Evolutionary conservation across 1,284 basidiomycete species (phyloP), one percentile per base, ranked within the genome.

Genomic region (Microbotryum silenes-acaulis): DNA sequence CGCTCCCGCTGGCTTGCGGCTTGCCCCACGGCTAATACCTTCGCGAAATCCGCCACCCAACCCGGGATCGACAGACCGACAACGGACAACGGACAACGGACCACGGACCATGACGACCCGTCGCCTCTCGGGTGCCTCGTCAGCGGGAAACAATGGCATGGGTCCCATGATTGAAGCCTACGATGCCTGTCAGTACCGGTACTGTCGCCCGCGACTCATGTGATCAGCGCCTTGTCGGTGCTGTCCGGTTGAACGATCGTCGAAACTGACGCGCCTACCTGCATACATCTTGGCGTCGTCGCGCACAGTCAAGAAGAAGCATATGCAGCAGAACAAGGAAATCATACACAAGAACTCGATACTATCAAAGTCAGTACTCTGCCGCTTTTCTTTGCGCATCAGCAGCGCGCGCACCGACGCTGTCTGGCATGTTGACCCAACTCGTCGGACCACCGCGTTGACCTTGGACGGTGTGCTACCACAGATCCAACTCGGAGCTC

Each of bases 301-400:
- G 6, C 20, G 42, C 29, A 16, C 64, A 70, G 69, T 72, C 60
- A 64, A 66, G 49, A 61, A 66, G 44, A 72, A 72, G 54, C 71
- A 72, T 60, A 60, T 69, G 48, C 33, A 60, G n/a, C 71, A 72
- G 61, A 72, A 72, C 67, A 72, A 69, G 66, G 71, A 72, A 51
- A 71, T 72, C 59, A 72, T 72, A 49, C 62, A 65, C 56, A 70
- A 68, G 56, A 72, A 72, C 63, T 57, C 51, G 23, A 69, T 68
- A 51, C 63, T 72, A 16, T 62, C 66, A 61, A 68, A 68, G 71
- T 68, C 10, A 21, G 61, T 31, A 10, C 31, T 8, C 31, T 31
- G 21, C 45, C 31, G 18, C 33, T 29, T 37, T 12, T 25, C 21
- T 25, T 16, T 51, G 14, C 33, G 16, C 29, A 46, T 9, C 31